A percentile compares a stretch with the other conserved stretches of the same genome.
Evolutionary conservation across 2,329 filamentous ascomycete genomes (phyloP).

Genomic region (Thelonectria rubi): DNA sequence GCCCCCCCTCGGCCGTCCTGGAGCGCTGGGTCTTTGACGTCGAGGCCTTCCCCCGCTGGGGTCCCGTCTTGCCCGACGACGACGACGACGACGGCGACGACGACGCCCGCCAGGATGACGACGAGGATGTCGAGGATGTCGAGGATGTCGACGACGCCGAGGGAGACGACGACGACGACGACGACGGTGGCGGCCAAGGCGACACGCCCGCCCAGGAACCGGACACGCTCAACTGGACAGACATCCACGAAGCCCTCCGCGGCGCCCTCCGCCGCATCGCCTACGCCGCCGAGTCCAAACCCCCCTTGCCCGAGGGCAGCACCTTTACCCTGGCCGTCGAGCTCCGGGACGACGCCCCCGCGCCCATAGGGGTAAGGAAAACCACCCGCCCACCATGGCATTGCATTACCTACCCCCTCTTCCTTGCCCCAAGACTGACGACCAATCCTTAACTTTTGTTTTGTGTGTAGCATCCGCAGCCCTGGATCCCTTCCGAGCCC

Average conservation of each 20-base stretch:
- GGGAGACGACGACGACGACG: conserved; percentile 30
- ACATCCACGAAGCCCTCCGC: conserved; percentile 78
- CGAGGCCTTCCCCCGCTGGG: conserved; percentile 56
- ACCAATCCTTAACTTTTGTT: too few relatives aligned
- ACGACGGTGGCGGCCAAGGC: conserved; percentile 40
- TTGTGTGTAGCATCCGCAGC: conserved; percentile 61
- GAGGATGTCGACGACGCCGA: conserved; percentile 21
- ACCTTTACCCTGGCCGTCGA: conserved; percentile 83
- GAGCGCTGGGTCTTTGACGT: conserved; percentile 72
- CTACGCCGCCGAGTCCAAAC: conserved; percentile 66
- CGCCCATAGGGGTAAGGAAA: conserved; percentile 65
- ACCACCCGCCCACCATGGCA: too few relatives aligned
- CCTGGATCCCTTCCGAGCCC: conserved; percentile 67
- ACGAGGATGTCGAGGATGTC: conserved; percentile 40
- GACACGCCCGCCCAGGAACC: conserved; percentile 25
- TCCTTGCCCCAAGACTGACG: conserved; percentile 9
- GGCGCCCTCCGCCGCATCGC: conserved; percentile 71
- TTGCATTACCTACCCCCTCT: too few relatives aligned
- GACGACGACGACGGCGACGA: conserved; percentile 41
- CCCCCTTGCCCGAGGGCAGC: conserved; percentile 68
- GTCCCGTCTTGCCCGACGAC: conserved; percentile 29
- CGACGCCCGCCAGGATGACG: conserved; percentile 31
- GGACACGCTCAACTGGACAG: conserved; percentile 57
- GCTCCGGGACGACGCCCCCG: conserved; percentile 66
- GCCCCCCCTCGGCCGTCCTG: conserved; percentile 52